Conservation (phyloP, 345 rosid genomes). For the Theobroma cacao region DNA sequence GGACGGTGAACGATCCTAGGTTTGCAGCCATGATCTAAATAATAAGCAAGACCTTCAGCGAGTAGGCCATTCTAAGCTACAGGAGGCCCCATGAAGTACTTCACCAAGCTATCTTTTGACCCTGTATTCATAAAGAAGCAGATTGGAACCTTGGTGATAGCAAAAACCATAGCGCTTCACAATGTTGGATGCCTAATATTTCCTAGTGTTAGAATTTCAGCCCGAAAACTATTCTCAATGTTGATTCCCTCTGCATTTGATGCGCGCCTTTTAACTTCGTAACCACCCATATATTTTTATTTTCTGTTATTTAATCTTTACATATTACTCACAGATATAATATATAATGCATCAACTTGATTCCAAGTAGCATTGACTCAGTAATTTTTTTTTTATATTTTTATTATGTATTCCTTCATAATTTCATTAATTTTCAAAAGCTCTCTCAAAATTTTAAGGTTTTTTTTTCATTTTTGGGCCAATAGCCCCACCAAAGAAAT, state of each 20-base stretch:
- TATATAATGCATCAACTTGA: too few relatives aligned
- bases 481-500: background rate
- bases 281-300: too few relatives aligned
- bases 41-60: conserved; percentile 94
- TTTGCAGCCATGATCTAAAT: conserved; percentile 90
- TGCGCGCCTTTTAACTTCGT: conserved; percentile 74
- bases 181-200: conserved; percentile 86
- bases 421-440: too few relatives aligned
- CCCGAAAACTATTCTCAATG: conserved; percentile 78
- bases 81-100: conserved; percentile 62
- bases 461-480: too few relatives aligned
- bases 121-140: conserved; percentile 87
- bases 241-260: conserved; percentile 77
- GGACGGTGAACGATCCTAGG: conserved; percentile 93
- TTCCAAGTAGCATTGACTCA: too few relatives aligned
- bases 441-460: too few relatives aligned
- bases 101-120: conserved; percentile 80
- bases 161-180: conserved; percentile 94
- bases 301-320: too few relatives aligned
- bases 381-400: too few relatives aligned
- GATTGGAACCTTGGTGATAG: conserved; percentile 76
- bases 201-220: conserved; percentile 85
- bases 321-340: too few relatives aligned
- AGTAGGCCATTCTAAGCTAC: conserved; percentile 73
- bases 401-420: too few relatives aligned